Evolutionary conservation across 116 monocot genomes (phyloP).

Genomic region (Iris pallida): DNA sequence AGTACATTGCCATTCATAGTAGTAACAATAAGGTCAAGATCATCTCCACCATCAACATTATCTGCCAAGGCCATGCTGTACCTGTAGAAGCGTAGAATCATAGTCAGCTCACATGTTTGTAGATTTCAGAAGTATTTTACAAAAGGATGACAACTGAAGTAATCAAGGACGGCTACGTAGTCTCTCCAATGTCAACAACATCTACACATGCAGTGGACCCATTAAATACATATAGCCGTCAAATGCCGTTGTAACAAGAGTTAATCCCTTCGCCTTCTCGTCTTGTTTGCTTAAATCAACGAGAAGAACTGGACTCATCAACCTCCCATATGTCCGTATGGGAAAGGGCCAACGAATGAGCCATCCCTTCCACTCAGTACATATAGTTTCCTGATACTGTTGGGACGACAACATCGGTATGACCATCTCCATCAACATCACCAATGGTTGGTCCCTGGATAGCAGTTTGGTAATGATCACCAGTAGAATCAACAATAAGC

Average conservation of each 20-base stretch:
- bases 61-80: slow-evolving; percentile 95
- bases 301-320: slow-evolving; percentile 86
- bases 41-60: slow-evolving; percentile 99
- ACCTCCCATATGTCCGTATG: slow-evolving; percentile 82
- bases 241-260: slow-evolving; percentile 87
- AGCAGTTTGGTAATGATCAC: slow-evolving; percentile 13
- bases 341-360: slow-evolving; percentile 68
- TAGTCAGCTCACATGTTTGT: slow-evolving; percentile 10
- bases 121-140: neutral
- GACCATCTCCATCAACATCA: slow-evolving; percentile 95
- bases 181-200: slow-evolving; percentile 99
- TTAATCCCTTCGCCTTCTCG: slow-evolving; percentile 66
- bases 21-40: slow-evolving; percentile 90
- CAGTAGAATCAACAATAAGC: too few relatives aligned
- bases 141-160: slow-evolving; percentile 2
- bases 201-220: slow-evolving; percentile 88
- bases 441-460: slow-evolving; percentile 84
- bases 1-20: slow-evolving; percentile 99
- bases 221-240: slow-evolving; percentile 94
- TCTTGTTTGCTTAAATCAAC: slow-evolving; percentile 66
- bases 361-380: slow-evolving; percentile 96
- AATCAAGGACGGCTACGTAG: slow-evolving; percentile 51
- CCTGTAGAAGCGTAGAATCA: slow-evolving; percentile 37
- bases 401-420: slow-evolving; percentile 82
- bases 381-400: slow-evolving; percentile 90